Base-by-base conservation (phyloP, 352 stramenopile genomes). In the Discostella stelligera region DNA sequence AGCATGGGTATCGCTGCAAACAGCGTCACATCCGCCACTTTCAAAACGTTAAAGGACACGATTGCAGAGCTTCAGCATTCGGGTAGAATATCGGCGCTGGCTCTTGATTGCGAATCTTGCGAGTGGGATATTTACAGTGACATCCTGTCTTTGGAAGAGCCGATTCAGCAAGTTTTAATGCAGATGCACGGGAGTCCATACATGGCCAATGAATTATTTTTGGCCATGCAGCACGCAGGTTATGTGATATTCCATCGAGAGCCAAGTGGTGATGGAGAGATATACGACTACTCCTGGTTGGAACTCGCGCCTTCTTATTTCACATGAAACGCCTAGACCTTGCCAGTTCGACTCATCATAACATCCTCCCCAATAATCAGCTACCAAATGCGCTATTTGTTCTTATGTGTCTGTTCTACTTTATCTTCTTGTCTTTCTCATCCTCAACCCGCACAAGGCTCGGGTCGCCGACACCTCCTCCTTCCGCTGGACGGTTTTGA, bases 31-130 rank as follows among this genome's bases (percentile, higher is more conserved):
- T 52, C 18, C 32, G 10, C 39, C 7, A 21, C 66, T 48, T 77
- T 71, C 60, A 77, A 77, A 71, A 71, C 69, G 41, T 27, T 77
- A 44, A 46, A 77, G 39, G 52, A 77, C 6, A 77, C 69, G 52
- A 27, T 77, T 20, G 27, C 46, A 32, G 60, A 71, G 44, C 52
- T 77, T 14, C 48, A 59, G 11, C 69, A 77, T 60, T 32, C 18
- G 14, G 61, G 58, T 14, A 77, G 68, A 55, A 55, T 77, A 66
- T 71, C 69, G 37, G 46, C 66, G n/a, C 46, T 77, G 25, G 69
- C 69, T 37, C 52, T 77, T 53, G 69, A 77, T 37, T 77, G 69
- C 18, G 69, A 77, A 55, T 60, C 60, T 53, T 77, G 69, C 37
- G 69, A 77, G 54, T 77, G 60, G 60, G 69, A 77, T 32, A 61